A percentile compares a stretch with the other conserved stretches of the same genome.
These are phyloP conservation scores for Mycena chlorophos DNA, from an alignment of 768 basidiomycete genomes.

Conservation along the genomic window DNA sequence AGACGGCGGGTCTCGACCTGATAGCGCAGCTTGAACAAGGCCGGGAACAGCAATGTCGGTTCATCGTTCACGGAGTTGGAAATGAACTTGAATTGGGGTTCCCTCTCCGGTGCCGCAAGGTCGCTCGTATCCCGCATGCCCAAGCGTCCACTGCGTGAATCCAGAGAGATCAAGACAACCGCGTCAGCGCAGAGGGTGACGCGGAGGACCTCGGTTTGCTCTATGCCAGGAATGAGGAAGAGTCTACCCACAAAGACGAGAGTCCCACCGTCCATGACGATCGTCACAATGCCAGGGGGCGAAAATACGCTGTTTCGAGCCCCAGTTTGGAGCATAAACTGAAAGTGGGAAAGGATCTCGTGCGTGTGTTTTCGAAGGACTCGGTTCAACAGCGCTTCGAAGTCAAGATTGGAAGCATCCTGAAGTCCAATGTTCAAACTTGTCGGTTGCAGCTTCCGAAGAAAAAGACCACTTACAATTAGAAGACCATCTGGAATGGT, in stretches of 20 bases:
- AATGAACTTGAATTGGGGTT: slow-evolving; percentile 58
- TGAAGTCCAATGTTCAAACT: slow-evolving; percentile 23
- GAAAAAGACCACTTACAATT: slow-evolving; percentile 57
- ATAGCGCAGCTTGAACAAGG: slow-evolving; percentile 59
- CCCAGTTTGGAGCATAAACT: slow-evolving; percentile 53
- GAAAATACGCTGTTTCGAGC: slow-evolving; percentile 59
- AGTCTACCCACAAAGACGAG: not conserved
- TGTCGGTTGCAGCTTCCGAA: not conserved
- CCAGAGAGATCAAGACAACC: slow-evolving; percentile 73
- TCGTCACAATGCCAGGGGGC: slow-evolving; percentile 54
- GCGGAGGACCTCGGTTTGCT: slow-evolving; percentile 56
- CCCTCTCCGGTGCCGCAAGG: slow-evolving; percentile 71
- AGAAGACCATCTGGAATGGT: slow-evolving; percentile 47
- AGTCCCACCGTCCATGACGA: slow-evolving; percentile 54
- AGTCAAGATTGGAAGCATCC: slow-evolving; percentile 72
- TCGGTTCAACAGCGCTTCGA: slow-evolving; percentile 64
- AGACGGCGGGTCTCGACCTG: slow-evolving; percentile 47
- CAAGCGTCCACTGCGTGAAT: slow-evolving; percentile 76
- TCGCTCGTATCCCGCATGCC: slow-evolving; percentile 81
- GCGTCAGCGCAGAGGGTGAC: slow-evolving; percentile 77
- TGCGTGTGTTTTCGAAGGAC: slow-evolving; percentile 68
- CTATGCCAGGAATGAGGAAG: slow-evolving; percentile 34
- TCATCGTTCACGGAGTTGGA: slow-evolving; percentile 70
- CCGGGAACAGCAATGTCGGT: slow-evolving; percentile 58
- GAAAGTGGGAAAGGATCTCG: slow-evolving; percentile 59